Conservation (phyloP, 1,139 yeast species). For the Taphrina wiesneri region DNA sequence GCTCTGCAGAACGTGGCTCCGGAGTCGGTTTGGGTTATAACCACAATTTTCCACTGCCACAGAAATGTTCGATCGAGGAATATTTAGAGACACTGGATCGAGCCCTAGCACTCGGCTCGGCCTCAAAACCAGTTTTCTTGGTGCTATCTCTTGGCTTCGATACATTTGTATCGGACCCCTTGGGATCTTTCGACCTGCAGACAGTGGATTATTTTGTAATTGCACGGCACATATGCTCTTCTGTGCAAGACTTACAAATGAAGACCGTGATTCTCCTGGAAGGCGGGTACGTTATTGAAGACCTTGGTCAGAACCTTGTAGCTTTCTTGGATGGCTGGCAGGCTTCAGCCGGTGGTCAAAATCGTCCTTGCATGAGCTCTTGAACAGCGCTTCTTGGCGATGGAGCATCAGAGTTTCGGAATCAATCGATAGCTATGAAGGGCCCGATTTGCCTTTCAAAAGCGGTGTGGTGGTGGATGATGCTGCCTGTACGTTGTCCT, state of each 20-base stretch:
- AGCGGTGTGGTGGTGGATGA: not conserved
- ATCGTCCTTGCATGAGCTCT: too few species aligned
- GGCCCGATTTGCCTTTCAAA: not conserved
- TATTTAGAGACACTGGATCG: conserved; percentile 1
- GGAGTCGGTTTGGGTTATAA: not conserved
- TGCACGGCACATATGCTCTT: not conserved
- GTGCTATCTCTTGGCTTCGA: conserved; percentile 17
- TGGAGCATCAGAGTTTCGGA: not conserved
- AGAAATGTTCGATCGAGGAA: not conserved
- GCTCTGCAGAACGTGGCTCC: not conserved
- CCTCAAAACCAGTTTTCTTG: not conserved
- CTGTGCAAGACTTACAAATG: not conserved
- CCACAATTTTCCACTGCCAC: conserved; percentile 13
- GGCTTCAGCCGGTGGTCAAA: not conserved
- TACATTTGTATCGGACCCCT: conserved; percentile 16
- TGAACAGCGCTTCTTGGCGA: not conserved
- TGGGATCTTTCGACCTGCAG: conserved; percentile 9
- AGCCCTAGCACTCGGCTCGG: not conserved
- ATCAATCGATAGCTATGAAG: not conserved
- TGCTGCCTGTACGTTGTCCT: too few species aligned
- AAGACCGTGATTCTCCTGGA: not conserved
- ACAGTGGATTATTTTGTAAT: not conserved
- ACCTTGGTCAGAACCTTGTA: not conserved
- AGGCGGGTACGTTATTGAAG: conserved; percentile 18
- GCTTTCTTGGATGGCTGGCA: conserved; percentile 1